Percentiles rank a stretch among this genome's conserved stretches.
phyloP scores from a whole-genome alignment of 139 green algal species.

The Ettlia oleoabundans region DNA sequence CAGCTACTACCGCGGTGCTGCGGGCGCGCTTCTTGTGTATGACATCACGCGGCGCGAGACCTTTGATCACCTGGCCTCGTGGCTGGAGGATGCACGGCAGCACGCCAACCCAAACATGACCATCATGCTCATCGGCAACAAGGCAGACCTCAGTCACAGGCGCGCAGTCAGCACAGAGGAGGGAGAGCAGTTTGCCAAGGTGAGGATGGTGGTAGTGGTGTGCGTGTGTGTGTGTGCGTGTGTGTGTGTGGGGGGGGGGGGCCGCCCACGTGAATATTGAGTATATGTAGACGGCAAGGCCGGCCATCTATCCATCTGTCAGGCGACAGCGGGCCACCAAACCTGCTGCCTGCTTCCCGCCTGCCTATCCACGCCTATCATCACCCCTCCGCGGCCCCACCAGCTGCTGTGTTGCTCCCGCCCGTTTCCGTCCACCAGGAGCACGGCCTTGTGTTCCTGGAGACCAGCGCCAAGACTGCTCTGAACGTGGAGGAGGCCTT shows the following conservation, averaged over 20 bases:
- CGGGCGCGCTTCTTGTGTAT: slow-evolving; percentile 98
- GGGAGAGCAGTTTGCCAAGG: slow-evolving; percentile 96
- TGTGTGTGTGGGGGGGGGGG: not conserved
- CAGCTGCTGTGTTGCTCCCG: not conserved
- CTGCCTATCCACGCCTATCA: not conserved
- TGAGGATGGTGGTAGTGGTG: not conserved
- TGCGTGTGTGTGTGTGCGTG: not conserved
- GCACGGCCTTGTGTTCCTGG: slow-evolving; percentile 98
- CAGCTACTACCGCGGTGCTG: slow-evolving; percentile 98
- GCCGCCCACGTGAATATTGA: no score
- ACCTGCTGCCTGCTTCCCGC: not conserved
- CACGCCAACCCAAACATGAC: slow-evolving; percentile 99
- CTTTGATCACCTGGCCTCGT: slow-evolving; percentile 92
- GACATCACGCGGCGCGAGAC: slow-evolving; percentile 97
- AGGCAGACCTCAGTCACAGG: slow-evolving; percentile 92
- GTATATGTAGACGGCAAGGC: no score
- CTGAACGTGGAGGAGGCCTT: slow-evolving; percentile 99
- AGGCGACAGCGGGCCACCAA: not conserved
- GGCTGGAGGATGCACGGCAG: slow-evolving; percentile 98
- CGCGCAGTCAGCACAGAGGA: slow-evolving; percentile 79
- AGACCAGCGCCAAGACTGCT: slow-evolving; percentile 97
- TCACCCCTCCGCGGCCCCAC: not conserved
- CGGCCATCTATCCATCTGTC: no score
- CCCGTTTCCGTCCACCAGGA: slow-evolving; percentile 54
- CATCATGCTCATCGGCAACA: slow-evolving; percentile 99